Conservation (phyloP, 345 rosid species). For the Eucalyptus cloeziana region DNA sequence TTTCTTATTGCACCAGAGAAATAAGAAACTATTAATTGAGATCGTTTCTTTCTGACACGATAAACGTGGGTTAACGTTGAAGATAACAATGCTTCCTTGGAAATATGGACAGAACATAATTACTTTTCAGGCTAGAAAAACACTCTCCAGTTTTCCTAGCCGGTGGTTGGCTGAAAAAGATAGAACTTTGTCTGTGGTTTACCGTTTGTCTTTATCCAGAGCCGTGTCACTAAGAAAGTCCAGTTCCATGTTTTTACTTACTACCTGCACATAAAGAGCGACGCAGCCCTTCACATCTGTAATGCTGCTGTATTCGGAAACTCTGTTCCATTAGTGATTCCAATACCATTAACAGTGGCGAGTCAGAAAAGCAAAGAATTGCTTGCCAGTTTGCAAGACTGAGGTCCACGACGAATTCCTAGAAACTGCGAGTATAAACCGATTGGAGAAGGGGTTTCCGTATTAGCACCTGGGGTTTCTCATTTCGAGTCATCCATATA, state of each 20-base stretch:
- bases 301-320: neutral
- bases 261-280: neutral
- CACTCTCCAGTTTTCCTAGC: neutral
- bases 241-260: neutral
- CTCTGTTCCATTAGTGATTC: neutral
- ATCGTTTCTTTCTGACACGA: neutral
- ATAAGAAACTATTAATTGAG: neutral
- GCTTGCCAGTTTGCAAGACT: neutral
- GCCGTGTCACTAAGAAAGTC: neutral
- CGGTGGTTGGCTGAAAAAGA: neutral
- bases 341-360: neutral
- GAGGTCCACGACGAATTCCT: neutral
- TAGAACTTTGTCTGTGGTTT: neutral
- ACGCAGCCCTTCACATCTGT: neutral
- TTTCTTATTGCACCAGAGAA: neutral
- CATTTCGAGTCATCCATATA: neutral
- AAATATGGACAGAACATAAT: neutral
- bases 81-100: neutral
- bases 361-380: neutral
- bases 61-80: neutral
- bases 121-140: neutral
- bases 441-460: neutral
- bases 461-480: neutral
- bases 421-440: neutral
- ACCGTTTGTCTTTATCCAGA: neutral